Conservation (phyloP, 1,284 basidiomycete species). For the Fomitiporia mediterranea region DNA sequence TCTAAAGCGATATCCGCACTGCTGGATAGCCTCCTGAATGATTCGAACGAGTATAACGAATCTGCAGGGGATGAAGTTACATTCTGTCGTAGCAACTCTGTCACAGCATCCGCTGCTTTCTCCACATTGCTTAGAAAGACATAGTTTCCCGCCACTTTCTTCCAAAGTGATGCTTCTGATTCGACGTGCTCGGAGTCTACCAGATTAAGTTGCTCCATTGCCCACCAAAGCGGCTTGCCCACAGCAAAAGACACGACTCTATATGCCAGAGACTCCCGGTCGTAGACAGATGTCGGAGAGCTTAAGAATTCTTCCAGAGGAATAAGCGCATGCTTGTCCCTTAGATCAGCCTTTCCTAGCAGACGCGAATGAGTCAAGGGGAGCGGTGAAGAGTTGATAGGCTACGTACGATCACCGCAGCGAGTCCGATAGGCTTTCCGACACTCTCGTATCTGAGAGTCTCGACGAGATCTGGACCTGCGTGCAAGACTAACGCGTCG, state of each 20-base stretch:
- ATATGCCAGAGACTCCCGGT: conserved; percentile 61
- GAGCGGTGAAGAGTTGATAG: not conserved
- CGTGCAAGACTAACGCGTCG: conserved; percentile 62
- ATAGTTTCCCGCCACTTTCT: conserved; percentile 63
- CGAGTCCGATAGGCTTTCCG: conserved; percentile 79
- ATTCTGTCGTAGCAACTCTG: conserved; percentile 45
- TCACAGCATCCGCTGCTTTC: conserved; percentile 56
- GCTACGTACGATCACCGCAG: conserved; percentile 75
- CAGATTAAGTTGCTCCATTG: conserved; percentile 71
- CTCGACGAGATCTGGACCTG: conserved; percentile 55
- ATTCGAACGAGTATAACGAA: conserved; percentile 55
- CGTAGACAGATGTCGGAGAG: conserved; percentile 59
- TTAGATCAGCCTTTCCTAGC: conserved; percentile 63
- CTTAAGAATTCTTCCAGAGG: conserved; percentile 55
- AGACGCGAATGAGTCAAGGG: conserved; percentile 24
- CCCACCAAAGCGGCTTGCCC: conserved; percentile 83
- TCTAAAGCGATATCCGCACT: conserved; percentile 23
- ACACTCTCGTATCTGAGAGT: conserved; percentile 60
- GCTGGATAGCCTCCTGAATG: conserved; percentile 61
- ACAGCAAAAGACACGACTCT: conserved; percentile 68
- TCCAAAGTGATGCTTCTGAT: conserved; percentile 64
- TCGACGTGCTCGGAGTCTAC: conserved; percentile 50
- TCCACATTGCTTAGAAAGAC: conserved; percentile 67
- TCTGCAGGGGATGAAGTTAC: conserved; percentile 52
- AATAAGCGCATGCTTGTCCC: conserved; percentile 40